Evolutionary conservation across 73 alveolate genomes (phyloP).

Genomic region (Halteria grandinella): DNA sequence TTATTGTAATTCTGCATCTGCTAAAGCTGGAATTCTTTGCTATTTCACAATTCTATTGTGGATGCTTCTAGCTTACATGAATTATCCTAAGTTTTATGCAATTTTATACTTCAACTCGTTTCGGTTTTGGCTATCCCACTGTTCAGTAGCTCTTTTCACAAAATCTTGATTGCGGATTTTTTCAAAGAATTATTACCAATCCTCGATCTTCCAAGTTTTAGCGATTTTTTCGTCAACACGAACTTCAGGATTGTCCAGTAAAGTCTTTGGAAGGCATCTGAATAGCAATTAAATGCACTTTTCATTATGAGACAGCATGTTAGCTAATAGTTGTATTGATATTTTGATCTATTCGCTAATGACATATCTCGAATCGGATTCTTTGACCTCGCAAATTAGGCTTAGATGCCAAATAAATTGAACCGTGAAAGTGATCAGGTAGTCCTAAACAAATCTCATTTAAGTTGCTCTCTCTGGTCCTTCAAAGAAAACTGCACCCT

Average conservation of each 20-base stretch:
- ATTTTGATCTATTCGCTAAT: conserved; percentile 23
- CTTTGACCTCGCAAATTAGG: neutral
- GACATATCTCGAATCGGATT: neutral
- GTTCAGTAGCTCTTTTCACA: conserved; percentile 60
- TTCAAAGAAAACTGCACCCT: too few relatives aligned
- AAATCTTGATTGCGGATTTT: conserved; percentile 14
- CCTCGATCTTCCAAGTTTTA: conserved; percentile 50
- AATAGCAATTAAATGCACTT: conserved; percentile 41
- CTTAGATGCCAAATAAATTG: conserved; percentile 42
- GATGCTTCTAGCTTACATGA: neutral
- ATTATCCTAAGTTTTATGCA: conserved; percentile 30
- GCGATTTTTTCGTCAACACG: conserved; percentile 22
- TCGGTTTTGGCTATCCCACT: conserved; percentile 65
- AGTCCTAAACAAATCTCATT: neutral
- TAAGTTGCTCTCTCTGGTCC: neutral
- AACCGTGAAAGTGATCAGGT: conserved; percentile 7
- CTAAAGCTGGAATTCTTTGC: neutral
- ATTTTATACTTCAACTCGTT: conserved; percentile 31
- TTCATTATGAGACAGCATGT: conserved; percentile 21
- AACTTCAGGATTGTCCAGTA: conserved; percentile 50
- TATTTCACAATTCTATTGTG: too few relatives aligned
- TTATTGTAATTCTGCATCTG: neutral
- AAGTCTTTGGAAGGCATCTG: conserved; percentile 51
- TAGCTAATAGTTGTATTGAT: conserved; percentile 11
- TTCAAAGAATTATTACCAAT: conserved; percentile 60